Evolutionary conservation across 352 stramenopile species (phyloP).

Genomic region (Pythium dissotocum): DNA sequence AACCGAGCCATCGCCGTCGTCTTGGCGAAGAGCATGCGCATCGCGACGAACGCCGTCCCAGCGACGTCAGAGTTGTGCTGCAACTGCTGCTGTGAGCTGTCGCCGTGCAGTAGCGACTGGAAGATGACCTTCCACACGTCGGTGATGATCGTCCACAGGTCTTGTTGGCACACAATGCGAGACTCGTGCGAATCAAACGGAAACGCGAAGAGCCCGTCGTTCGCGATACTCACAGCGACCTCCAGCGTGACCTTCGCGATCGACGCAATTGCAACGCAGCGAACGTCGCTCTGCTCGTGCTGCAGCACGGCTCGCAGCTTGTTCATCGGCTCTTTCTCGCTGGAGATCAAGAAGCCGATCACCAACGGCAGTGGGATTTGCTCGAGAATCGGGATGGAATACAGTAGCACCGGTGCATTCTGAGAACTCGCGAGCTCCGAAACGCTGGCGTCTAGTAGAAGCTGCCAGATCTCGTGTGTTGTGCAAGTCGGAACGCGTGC

Average conservation of each 20-base stretch:
- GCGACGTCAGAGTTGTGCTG: conserved; percentile 26
- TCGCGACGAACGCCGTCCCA: conserved; percentile 53
- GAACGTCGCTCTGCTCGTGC: conserved; percentile 68
- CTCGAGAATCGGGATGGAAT: conserved; percentile 56
- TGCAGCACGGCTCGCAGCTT: conserved; percentile 65
- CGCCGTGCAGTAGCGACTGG: conserved; percentile 45
- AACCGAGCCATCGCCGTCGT: conserved; percentile 39
- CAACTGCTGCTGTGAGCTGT: conserved; percentile 13
- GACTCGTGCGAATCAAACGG: conserved; percentile 85
- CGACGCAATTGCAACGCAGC: conserved; percentile 57
- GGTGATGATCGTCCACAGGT: conserved; percentile 69
- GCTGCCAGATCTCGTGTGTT: conserved; percentile 60
- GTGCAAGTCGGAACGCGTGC: conserved; percentile 50
- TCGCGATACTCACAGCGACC: conserved; percentile 48
- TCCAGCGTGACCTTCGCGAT: conserved; percentile 56
- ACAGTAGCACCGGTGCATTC: conserved; percentile 50
- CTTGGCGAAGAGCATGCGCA: conserved; percentile 61
- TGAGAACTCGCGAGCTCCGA: conserved; percentile 71
- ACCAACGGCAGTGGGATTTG: conserved; percentile 60
- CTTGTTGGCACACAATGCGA: conserved; percentile 78
- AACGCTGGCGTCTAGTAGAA: conserved; percentile 61
- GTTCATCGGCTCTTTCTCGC: conserved; percentile 78
- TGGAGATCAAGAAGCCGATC: conserved; percentile 59
- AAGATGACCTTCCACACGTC: conserved; percentile 86
- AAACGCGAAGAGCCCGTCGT: conserved; percentile 64